phyloP scores from a whole-genome alignment of 2,329 filamentous ascomycete species.

The Torrubiella hemipterigena region DNA sequence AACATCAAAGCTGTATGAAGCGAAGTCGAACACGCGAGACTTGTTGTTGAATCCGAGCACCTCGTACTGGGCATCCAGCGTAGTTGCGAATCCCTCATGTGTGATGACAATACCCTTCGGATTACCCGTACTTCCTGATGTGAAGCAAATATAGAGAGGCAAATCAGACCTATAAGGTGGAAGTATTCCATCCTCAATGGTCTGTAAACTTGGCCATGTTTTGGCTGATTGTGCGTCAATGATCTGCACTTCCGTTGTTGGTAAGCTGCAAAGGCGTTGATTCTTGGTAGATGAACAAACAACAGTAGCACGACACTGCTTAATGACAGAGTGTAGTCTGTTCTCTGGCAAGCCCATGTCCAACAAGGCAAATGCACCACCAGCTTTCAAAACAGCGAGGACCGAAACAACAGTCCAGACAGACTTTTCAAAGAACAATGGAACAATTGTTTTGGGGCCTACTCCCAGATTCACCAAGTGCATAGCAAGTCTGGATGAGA shows the following conservation, averaged over 20 bases:
- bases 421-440: slow-evolving; percentile 14
- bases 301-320: slow-evolving; percentile 8
- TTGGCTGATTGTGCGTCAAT: no score
- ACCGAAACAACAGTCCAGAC: slow-evolving; percentile 12
- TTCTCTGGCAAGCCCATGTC: slow-evolving; percentile 11
- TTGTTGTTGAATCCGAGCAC: background rate
- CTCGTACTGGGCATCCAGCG: slow-evolving; percentile 6
- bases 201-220: background rate
- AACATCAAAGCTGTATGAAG: slow-evolving; percentile 6
- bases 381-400: slow-evolving; percentile 13
- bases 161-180: background rate
- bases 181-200: background rate
- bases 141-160: slow-evolving; percentile 30
- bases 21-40: slow-evolving; percentile 6
- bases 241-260: no score
- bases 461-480: slow-evolving; percentile 2
- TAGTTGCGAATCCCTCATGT: slow-evolving; percentile 9
- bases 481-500: slow-evolving; percentile 2
- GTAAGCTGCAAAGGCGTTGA: background rate
- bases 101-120: slow-evolving; percentile 35
- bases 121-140: slow-evolving; percentile 37
- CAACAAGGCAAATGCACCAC: slow-evolving; percentile 14
- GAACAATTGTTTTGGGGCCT: slow-evolving; percentile 11
- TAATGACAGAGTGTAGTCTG: slow-evolving; percentile 9
- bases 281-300: slow-evolving; percentile 9